A percentile compares a stretch with the other conserved stretches of the same genome.
Evolutionary conservation across 306 rosid genomes (phyloP).

Genomic region (Ormosia emarginata): DNA sequence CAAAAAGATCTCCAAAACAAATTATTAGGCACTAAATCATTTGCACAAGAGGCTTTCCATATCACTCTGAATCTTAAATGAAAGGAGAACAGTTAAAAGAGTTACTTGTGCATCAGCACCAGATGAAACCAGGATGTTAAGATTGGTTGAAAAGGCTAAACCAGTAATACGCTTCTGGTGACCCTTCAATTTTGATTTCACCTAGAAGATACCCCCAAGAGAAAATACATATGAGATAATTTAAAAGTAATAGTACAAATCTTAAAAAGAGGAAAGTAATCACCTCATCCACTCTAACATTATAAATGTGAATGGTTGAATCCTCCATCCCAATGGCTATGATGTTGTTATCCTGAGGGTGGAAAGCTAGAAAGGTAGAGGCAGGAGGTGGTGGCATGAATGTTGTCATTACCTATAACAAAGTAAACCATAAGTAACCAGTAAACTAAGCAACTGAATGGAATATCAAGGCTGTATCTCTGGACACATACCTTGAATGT

Average conservation of each 20-base stretch:
- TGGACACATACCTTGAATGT: slow-evolving; percentile 59
- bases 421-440: slow-evolving; percentile 16
- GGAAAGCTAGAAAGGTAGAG: slow-evolving; percentile 76
- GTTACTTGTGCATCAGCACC: slow-evolving; percentile 88
- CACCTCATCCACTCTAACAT: slow-evolving; percentile 84
- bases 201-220: slow-evolving; percentile 39
- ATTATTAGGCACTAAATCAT: not conserved
- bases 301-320: slow-evolving; percentile 77
- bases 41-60: not conserved
- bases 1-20: slow-evolving; percentile 4
- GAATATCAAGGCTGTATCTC: not conserved
- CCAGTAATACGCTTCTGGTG: slow-evolving; percentile 81
- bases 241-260: slow-evolving; percentile 2
- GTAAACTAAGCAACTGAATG: slow-evolving; percentile 8
- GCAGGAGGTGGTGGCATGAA: slow-evolving; percentile 81
- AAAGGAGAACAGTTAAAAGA: slow-evolving; percentile 12
- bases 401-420: slow-evolving; percentile 80
- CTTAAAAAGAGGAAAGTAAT: not conserved
- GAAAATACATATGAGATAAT: slow-evolving; percentile 9
- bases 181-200: slow-evolving; percentile 76
- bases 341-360: slow-evolving; percentile 88
- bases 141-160: slow-evolving; percentile 76
- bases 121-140: slow-evolving; percentile 74
- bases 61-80: slow-evolving; percentile 15
- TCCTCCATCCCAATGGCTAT: slow-evolving; percentile 94